These are phyloP conservation scores for Xylaria sp. DNA, from an alignment of 2,329 filamentous ascomycete species.

Conservation along the genomic window DNA sequence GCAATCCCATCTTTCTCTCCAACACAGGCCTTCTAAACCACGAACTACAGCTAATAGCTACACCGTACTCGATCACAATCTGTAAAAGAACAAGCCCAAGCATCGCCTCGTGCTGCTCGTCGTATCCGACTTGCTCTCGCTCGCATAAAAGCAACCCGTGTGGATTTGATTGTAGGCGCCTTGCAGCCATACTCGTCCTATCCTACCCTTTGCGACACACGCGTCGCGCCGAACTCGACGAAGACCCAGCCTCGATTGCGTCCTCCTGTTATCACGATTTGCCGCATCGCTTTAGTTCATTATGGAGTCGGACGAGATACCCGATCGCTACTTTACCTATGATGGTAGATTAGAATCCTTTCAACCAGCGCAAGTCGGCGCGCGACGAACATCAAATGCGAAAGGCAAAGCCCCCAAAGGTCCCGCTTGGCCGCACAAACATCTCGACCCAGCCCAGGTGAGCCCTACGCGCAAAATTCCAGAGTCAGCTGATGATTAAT, in stretches of 20 bases:
- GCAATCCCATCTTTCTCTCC: constrained; percentile 3
- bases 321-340: constrained; percentile 62
- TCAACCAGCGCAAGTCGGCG: constrained; percentile 61
- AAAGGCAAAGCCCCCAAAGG: constrained; percentile 60
- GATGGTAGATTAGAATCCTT: constrained; percentile 84
- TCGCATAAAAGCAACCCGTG: neutral
- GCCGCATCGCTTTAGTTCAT: constrained; percentile 4
- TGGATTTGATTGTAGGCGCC: neutral
- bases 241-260: neutral
- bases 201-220: constrained; percentile 9
- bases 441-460: constrained; percentile 67
- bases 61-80: neutral
- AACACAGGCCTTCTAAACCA: constrained; percentile 1
- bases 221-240: constrained; percentile 3
- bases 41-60: neutral
- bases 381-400: constrained; percentile 72
- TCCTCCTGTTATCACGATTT: neutral
- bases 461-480: constrained; percentile 21
- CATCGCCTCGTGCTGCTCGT: neutral
- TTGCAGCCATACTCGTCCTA: neutral
- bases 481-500: neutral
- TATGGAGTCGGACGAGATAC: constrained; percentile 40
- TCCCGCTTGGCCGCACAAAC: constrained; percentile 77
- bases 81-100: neutral
- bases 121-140: neutral